Evolutionary conservation across 345 rosid genomes (phyloP).

Genomic region (Carallia brachiata): DNA sequence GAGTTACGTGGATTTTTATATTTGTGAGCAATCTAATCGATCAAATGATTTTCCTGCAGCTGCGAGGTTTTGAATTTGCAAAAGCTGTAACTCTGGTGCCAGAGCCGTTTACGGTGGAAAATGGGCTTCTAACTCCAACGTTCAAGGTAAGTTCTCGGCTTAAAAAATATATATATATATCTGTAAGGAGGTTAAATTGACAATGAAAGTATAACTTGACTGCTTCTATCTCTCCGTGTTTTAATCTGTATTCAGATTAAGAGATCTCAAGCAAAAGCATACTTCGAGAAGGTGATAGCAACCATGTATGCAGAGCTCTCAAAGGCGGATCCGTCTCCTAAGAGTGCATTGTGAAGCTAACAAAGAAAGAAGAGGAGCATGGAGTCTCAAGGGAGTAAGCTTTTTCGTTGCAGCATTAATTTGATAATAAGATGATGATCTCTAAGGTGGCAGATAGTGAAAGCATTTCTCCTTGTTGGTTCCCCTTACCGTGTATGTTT

Average conservation of each 20-base stretch:
- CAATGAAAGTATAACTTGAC: constrained; percentile 53
- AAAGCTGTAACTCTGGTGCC: constrained; percentile 83
- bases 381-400: background rate
- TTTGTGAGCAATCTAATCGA: background rate
- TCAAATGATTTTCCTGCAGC: constrained; percentile 31
- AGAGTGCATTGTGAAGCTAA: background rate
- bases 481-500: background rate
- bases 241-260: constrained; percentile 40
- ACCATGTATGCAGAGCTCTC: constrained; percentile 53
- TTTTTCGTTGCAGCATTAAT: background rate
- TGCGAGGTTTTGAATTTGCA: constrained; percentile 91
- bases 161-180: too few species aligned
- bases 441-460: background rate
- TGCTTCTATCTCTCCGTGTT: constrained; percentile 43
- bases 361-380: background rate
- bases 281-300: constrained; percentile 54
- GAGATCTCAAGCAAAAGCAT: constrained; percentile 89
- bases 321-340: constrained; percentile 46
- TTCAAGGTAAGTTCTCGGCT: constrained; percentile 65
- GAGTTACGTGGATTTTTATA: too few species aligned
- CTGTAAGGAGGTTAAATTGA: constrained; percentile 47
- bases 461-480: background rate
- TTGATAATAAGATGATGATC: background rate
- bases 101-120: constrained; percentile 80
- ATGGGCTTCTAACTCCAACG: constrained; percentile 89